phyloP scores from a whole-genome alignment of 805 yeast genomes.

The Metahyphopichia silvanorum region DNA sequence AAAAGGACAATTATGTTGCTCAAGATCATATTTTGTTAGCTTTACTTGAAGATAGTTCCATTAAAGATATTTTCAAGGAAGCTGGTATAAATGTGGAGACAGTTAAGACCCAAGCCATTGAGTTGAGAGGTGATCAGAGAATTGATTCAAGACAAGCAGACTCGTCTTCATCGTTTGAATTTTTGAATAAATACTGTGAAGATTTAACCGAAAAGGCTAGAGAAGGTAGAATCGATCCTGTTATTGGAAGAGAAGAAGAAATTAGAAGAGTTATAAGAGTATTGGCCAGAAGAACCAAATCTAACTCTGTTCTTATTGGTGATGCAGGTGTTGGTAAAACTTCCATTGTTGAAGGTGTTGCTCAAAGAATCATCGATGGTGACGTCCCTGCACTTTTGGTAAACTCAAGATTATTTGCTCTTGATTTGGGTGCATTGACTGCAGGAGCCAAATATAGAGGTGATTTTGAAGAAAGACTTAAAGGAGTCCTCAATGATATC shows the following conservation, averaged over 20 bases:
- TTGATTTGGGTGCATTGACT: constrained; percentile 93
- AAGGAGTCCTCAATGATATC: constrained; percentile 93
- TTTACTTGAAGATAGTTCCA: constrained; percentile 70
- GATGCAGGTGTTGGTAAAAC: constrained; percentile 99
- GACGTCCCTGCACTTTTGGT: constrained; percentile 91
- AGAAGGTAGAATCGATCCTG: constrained; percentile 95
- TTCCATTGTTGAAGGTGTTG: constrained; percentile 97
- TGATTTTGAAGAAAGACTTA: constrained; percentile 96
- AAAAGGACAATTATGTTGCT: constrained; percentile 87
- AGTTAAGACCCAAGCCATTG: constrained; percentile 71
- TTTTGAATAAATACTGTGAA: constrained; percentile 82
- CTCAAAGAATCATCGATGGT: constrained; percentile 92
- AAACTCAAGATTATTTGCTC: constrained; percentile 75
- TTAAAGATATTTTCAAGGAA: constrained; percentile 71
- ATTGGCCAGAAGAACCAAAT: constrained; percentile 93
- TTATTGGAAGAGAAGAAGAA: constrained; percentile 98
- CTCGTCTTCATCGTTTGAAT: constrained; percentile 80
- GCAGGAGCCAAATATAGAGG: constrained; percentile 99
- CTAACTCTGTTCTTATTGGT: constrained; percentile 95
- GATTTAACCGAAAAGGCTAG: constrained; percentile 93
- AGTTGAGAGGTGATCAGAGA: constrained; percentile 83
- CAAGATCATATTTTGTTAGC: constrained; percentile 93
- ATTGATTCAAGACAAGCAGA: constrained; percentile 95
- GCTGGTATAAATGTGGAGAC: constrained; percentile 64
- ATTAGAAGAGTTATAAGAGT: constrained; percentile 93